Evolutionary conservation across 768 basidiomycete genomes (phyloP), one percentile per base, ranked within the genome.

Genomic region (Termitomyces eurrhizus): DNA sequence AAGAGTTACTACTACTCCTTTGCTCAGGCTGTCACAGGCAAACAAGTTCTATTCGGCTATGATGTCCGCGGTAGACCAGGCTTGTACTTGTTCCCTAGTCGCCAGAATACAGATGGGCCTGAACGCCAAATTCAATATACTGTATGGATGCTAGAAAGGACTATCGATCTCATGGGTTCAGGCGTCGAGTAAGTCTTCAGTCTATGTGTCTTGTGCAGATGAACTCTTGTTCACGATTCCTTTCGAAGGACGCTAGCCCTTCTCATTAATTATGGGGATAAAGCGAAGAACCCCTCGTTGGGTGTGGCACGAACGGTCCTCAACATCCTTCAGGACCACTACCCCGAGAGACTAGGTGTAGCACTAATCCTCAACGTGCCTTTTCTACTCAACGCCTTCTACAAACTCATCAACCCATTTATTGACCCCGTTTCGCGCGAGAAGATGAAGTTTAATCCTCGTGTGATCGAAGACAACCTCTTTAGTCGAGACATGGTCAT

Each of bases 341-440:
- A 93, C 66, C 92, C 92, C 0, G 94, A 96, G 70, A 85, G 94
- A 4, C 84, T 96, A 37, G 92, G 91, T 29, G 69, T 78, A 13
- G 83, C 92, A 1, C 72, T 92, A 46, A 84, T 93, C 67, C 78
- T 88, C 60, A 90, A 94, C 66, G 80, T 94, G n/a, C 93, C 93
- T 4, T 93, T 85, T 76, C 69, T 92, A 53, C 69, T 93, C 54
- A 84, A 83, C 58, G 78, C 83, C 0, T 93, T 93, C 74, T 88
- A 85, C 78, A 91, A 88, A 65, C 72, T 92, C 65, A 86, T 93
- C 67, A 83, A 76, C 65, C 90, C 92, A 1, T 88, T 94, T 68
- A 83, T 95, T 55, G 93, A 95, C 73, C 91, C 93, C 2, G 71
- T 92, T 60, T 93, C 92, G 1, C 83, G 86, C 35, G 71, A 80